phyloP scores from a whole-genome alignment of 2,329 filamentous ascomycete genomes.

The Dendrostoma leiphaemia region DNA sequence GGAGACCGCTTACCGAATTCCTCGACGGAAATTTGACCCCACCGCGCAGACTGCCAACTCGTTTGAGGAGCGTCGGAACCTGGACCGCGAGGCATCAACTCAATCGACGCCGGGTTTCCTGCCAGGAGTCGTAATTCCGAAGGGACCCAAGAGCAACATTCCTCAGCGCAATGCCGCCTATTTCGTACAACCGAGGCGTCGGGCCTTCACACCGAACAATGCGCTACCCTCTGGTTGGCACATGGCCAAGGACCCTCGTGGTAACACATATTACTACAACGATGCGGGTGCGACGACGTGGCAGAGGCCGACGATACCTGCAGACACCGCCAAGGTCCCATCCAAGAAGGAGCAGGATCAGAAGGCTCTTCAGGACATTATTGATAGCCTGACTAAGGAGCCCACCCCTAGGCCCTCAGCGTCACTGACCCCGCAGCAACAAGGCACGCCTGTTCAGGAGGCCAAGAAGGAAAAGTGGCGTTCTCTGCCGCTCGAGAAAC shows the following conservation, averaged over 20 bases:
- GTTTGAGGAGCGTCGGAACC: conserved; percentile 64
- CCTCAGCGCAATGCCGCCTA: conserved; percentile 53
- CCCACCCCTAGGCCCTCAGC: conserved; percentile 51
- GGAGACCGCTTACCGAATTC: conserved; percentile 89
- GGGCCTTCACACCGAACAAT: conserved; percentile 43
- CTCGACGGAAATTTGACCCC: conserved; percentile 80
- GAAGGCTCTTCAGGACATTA: conserved; percentile 78
- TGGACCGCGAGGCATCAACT: conserved; percentile 40
- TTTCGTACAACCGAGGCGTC: conserved; percentile 49
- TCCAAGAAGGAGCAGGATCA: conserved; percentile 63
- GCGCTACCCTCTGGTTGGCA: conserved; percentile 85
- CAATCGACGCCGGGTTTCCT: conserved; percentile 21
- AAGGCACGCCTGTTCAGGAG: conserved; percentile 53
- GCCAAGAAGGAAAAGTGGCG: conserved; percentile 71
- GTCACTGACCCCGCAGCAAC: conserved; percentile 64
- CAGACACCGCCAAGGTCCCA: conserved; percentile 65
- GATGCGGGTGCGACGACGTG: conserved; percentile 76
- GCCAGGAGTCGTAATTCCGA: conserved; percentile 49
- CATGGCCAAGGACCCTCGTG: conserved; percentile 66
- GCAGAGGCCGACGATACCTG: conserved; percentile 71
- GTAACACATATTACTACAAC: conserved; percentile 83
- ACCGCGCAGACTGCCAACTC: conserved; percentile 55
- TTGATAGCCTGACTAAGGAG: conserved; percentile 78
- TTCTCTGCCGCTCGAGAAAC: conserved; percentile 71
- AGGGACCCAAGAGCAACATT: conserved; percentile 59